These are phyloP conservation scores for Aspergillus sp. DNA, from an alignment of 2,329 filamentous ascomycete genomes.

Conservation along the genomic window DNA sequence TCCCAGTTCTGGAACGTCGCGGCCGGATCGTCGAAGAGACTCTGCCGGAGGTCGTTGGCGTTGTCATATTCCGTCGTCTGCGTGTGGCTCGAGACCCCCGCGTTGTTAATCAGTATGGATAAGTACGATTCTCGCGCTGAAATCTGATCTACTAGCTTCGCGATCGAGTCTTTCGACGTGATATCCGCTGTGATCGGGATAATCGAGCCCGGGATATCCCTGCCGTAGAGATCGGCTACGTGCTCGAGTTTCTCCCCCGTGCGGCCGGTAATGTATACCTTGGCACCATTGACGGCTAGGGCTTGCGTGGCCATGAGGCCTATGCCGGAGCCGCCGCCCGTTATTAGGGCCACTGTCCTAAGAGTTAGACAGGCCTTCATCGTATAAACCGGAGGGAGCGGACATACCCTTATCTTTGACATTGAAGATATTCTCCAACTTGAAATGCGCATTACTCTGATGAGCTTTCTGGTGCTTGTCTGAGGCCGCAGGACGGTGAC, in stretches of 20 bases:
- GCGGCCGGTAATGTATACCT: conserved; percentile 54
- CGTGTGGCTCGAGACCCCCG: conserved; percentile 57
- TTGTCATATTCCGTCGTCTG: conserved; percentile 45
- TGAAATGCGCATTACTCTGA: conserved; percentile 39
- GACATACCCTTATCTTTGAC: conserved; percentile 41
- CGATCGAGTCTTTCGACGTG: conserved; percentile 54
- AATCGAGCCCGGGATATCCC: conserved; percentile 47
- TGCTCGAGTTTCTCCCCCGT: conserved; percentile 33
- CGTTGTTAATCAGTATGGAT: conserved; percentile 63
- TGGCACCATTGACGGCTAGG: conserved; percentile 52
- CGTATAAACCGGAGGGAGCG: not conserved
- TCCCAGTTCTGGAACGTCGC: conserved; percentile 59
- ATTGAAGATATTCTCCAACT: conserved; percentile 46
- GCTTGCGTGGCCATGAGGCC: conserved; percentile 56
- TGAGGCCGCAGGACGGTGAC: not conserved
- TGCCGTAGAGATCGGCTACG: conserved; percentile 34
- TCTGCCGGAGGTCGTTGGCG: conserved; percentile 48
- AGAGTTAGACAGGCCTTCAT: not conserved
- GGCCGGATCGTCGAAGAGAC: conserved; percentile 57
- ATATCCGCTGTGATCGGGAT: conserved; percentile 57
- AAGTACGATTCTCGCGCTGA: conserved; percentile 55
- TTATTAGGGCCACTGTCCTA: conserved; percentile 45
- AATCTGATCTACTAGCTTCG: conserved; percentile 50
- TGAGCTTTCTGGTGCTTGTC: conserved; percentile 13
- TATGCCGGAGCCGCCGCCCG: conserved; percentile 57